Evolutionary conservation across 768 basidiomycete genomes (phyloP).

Genomic region (Rhodotorula sphaerocarpa): DNA sequence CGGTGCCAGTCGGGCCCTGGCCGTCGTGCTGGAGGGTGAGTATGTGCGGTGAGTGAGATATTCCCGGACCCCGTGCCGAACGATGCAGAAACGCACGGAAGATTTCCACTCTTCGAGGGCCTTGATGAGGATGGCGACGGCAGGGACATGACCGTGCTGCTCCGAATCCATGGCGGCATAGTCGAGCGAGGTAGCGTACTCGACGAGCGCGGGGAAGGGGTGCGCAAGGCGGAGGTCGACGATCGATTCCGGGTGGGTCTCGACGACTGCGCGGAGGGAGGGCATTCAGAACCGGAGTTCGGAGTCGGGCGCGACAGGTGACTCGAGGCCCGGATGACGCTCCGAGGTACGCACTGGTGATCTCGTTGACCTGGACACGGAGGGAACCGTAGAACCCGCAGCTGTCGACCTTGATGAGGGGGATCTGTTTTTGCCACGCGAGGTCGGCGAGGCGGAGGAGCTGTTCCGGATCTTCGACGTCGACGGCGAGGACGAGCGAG

Average conservation of each 20-base stretch:
- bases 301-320: no score
- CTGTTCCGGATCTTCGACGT: conserved; percentile 56
- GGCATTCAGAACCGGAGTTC: neutral
- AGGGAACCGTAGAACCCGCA: conserved; percentile 87
- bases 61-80: no score
- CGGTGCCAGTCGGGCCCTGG: conserved; percentile 50
- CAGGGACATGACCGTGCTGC: conserved; percentile 83
- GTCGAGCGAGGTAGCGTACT: conserved; percentile 64
- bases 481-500: conserved; percentile 76
- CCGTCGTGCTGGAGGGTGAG: conserved; percentile 65
- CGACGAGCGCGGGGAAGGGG: conserved; percentile 72
- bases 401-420: conserved; percentile 69
- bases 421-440: conserved; percentile 44
- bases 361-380: conserved; percentile 79
- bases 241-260: conserved; percentile 66
- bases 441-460: conserved; percentile 50
- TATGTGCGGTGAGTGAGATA: no score
- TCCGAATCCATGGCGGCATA: conserved; percentile 73
- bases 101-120: conserved; percentile 75
- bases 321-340: no score
- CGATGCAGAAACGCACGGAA: conserved; percentile 48
- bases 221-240: conserved; percentile 68
- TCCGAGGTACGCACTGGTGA: conserved; percentile 54
- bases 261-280: conserved; percentile 56
- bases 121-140: conserved; percentile 76